phyloP scores from a whole-genome alignment of 257 asterid genomes.

The Pogostemon cablin region DNA sequence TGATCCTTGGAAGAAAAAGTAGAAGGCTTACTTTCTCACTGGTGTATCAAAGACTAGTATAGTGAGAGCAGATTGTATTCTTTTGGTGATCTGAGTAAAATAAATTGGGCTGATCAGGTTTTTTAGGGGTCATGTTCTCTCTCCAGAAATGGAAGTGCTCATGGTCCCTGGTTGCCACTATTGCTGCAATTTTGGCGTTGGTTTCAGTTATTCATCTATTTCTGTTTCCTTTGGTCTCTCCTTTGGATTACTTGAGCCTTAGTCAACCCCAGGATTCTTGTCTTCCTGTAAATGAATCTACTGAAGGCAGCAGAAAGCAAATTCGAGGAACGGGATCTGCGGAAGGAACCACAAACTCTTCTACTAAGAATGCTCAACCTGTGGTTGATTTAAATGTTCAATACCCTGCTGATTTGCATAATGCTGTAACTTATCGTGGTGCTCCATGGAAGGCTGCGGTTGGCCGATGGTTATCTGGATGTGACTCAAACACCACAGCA shows the following conservation, averaged over 20 bases:
- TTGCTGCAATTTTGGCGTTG: slow-evolving; percentile 67
- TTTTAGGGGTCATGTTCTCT: slow-evolving; percentile 63
- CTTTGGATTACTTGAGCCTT: slow-evolving; percentile 55
- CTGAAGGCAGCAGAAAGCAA: slow-evolving; percentile 30
- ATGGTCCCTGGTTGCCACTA: slow-evolving; percentile 69
- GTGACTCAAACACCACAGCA: slow-evolving; percentile 49
- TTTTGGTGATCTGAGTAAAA: slow-evolving; percentile 18
- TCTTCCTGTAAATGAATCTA: slow-evolving; percentile 49
- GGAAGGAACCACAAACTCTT: slow-evolving; percentile 32
- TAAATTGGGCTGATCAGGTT: slow-evolving; percentile 20
- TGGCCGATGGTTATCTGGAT: slow-evolving; percentile 90
- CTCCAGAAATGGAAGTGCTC: slow-evolving; percentile 84
- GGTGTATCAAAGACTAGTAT: slow-evolving; percentile 15
- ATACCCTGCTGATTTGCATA: slow-evolving; percentile 66
- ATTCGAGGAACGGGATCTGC: slow-evolving; percentile 31
- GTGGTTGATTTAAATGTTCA: slow-evolving; percentile 51
- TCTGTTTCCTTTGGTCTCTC: slow-evolving; percentile 63
- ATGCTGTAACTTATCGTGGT: slow-evolving; percentile 71
- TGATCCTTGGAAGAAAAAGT: slow-evolving; percentile 15
- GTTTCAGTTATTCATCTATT: slow-evolving; percentile 74
- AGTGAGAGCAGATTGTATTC: slow-evolving; percentile 17
- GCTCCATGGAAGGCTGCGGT: slow-evolving; percentile 94
- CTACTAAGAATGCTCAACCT: slow-evolving; percentile 35
- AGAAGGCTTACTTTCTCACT: slow-evolving; percentile 21
- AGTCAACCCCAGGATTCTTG: slow-evolving; percentile 53